Conservation (phyloP, 2,329 filamentous ascomycete genomes). For the Zasmidium citrigriseum region DNA sequence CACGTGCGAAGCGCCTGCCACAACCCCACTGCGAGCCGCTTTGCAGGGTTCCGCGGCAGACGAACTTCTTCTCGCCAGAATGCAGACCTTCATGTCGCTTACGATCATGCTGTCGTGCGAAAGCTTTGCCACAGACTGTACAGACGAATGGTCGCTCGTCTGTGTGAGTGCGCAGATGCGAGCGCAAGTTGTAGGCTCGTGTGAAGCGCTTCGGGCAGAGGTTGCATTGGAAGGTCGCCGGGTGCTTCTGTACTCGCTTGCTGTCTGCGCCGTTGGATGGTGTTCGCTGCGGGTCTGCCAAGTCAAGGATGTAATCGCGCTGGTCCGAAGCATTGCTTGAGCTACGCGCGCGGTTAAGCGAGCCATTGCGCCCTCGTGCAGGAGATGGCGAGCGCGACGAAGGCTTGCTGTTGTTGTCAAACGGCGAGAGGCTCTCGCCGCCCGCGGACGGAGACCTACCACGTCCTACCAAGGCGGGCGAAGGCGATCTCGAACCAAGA, state of each 20-base stretch:
- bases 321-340: constrained; percentile 56
- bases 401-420: constrained; percentile 32
- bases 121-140: constrained; percentile 94
- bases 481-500: constrained; percentile 49
- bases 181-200: constrained; percentile 92
- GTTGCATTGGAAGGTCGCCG: constrained; percentile 92
- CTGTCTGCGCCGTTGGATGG: constrained; percentile 60
- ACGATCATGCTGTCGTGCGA: constrained; percentile 93
- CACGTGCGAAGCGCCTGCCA: constrained; percentile 87
- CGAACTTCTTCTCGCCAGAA: constrained; percentile 97
- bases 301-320: constrained; percentile 79
- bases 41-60: constrained; percentile 89
- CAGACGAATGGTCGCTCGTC: constrained; percentile 97
- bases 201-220: constrained; percentile 96
- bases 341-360: constrained; percentile 46
- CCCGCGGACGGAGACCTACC: constrained; percentile 37
- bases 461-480: constrained; percentile 38
- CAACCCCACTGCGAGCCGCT: constrained; percentile 87
- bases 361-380: constrained; percentile 32
- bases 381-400: constrained; percentile 48
- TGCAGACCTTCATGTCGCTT: constrained; percentile 97
- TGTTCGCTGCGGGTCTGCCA: constrained; percentile 85
- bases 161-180: constrained; percentile 92
- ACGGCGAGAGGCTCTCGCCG: constrained; percentile 45
- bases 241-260: constrained; percentile 95